Conservation (phyloP, 1,284 basidiomycete genomes). For the Cystobasidiaceae sp. region DNA sequence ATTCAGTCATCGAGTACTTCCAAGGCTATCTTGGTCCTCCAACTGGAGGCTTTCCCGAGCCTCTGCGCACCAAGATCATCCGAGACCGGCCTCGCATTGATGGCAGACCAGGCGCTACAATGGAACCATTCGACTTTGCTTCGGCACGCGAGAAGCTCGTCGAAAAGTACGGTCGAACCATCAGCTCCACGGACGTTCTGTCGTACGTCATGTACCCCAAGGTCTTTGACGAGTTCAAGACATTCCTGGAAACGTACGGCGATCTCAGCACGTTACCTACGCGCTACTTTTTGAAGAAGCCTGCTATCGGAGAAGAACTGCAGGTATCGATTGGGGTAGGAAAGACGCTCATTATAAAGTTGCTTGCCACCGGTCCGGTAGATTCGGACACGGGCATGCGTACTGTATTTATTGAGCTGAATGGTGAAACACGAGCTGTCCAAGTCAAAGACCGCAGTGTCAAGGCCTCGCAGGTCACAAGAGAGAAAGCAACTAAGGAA, state of each 20-base stretch:
- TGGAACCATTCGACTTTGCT: constrained; percentile 89
- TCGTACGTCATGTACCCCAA: constrained; percentile 94
- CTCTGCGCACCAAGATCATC: constrained; percentile 83
- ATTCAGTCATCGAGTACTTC: constrained; percentile 55
- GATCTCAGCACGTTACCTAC: constrained; percentile 93
- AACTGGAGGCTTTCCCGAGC: constrained; percentile 97
- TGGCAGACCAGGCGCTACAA: constrained; percentile 77
- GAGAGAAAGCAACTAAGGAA: constrained; percentile 87
- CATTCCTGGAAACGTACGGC: constrained; percentile 89
- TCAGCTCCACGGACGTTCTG: constrained; percentile 85
- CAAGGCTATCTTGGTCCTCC: constrained; percentile 91
- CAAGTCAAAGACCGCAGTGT: constrained; percentile 93
- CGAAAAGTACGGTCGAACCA: constrained; percentile 90
- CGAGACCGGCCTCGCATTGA: constrained; percentile 91
- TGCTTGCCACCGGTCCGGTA: constrained; percentile 91
- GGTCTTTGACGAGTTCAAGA: constrained; percentile 97
- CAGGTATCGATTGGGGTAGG: constrained; percentile 95
- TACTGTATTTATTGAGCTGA: constrained; percentile 96
- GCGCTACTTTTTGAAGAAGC: constrained; percentile 92
- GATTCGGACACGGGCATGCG: constrained; percentile 84
- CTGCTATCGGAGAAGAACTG: constrained; percentile 89
- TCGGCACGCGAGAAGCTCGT: constrained; percentile 88
- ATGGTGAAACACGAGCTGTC: constrained; percentile 90
- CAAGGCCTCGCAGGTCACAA: constrained; percentile 84
- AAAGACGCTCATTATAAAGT: constrained; percentile 91